Base-by-base conservation (phyloP, 2,329 filamentous ascomycete genomes). In the Cladorrhinum sp. region DNA sequence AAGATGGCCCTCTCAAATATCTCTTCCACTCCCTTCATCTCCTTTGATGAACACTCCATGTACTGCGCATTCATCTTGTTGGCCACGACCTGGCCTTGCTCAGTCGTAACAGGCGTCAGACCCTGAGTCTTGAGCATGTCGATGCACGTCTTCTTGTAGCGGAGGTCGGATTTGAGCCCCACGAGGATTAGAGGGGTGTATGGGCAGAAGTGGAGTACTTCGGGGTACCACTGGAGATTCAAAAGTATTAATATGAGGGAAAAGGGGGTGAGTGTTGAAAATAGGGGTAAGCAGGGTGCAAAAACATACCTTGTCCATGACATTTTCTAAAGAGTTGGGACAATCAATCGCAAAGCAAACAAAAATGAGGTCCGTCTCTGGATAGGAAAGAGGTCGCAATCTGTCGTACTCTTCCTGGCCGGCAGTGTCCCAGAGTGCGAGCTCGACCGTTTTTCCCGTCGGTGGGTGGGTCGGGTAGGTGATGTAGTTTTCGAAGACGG, bases 401-500 rank as follows among this genome's bases (percentile, higher is more conserved):
- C 95, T 88, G 81, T 99, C 95, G 75, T 99, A 99, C 79, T 98
- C 95, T 77, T 99, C 95, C 77, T 99, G 95, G 42, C 95, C 95
- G 70, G 95, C 95, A 26, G 95, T 99, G 77, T 99, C 95, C 95
- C 95, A 99, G 57, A 99, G 84, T 46, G 95, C 95, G 64, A 99
- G 86, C 79, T 99, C 95, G 68, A 99, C 92, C 61, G 89, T 93
- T 83, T 97, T 98, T 72, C 94, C 93, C 12, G 89, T 91, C 50
- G 87, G 86, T 66, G 87, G 86, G 78, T 99, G 95, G 62, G 88
- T 90, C 60, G 94, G 96, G 76, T 96, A 94, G 58, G 95, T 97
- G 79, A 99, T 98, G 85, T 99, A 99, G 81, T 99, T 99, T 74
- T 99, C 95, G 75, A 99, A 99, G 57, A 99, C 95, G 1, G 95